A percentile compares a stretch with the other conserved stretches of the same genome.
phyloP scores from a whole-genome alignment of 148 eudicot genomes.

The Rhododendron henanense region DNA sequence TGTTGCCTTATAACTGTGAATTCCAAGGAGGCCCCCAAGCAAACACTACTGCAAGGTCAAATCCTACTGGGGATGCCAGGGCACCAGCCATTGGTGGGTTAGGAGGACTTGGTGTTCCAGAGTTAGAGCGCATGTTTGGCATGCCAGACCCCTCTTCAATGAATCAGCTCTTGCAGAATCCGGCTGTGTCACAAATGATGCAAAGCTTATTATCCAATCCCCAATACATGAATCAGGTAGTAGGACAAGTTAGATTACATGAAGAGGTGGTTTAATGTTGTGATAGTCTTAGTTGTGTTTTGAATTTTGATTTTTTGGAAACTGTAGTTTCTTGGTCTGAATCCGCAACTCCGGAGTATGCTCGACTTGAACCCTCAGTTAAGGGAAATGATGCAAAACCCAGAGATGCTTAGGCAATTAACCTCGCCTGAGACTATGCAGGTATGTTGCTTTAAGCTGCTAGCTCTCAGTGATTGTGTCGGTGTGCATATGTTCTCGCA shows the following conservation, averaged over 20 bases:
- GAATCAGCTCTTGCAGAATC: slow-evolving; percentile 77
- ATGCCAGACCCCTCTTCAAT: slow-evolving; percentile 54
- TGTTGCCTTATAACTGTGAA: slow-evolving; percentile 10
- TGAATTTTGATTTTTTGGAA: slow-evolving; percentile 8
- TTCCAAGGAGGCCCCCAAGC: slow-evolving; percentile 56
- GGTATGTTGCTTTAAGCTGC: slow-evolving; percentile 33
- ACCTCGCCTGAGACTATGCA: slow-evolving; percentile 85
- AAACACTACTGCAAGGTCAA: slow-evolving; percentile 55
- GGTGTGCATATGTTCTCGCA: neutral
- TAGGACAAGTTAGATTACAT: neutral
- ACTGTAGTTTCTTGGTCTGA: slow-evolving; percentile 47
- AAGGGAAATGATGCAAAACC: slow-evolving; percentile 94
- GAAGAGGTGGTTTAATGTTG: neutral
- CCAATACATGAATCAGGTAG: slow-evolving; percentile 80
- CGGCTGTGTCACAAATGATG: slow-evolving; percentile 94
- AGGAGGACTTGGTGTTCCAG: slow-evolving; percentile 69
- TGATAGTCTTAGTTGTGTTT: slow-evolving; percentile 1
- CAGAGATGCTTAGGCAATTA: slow-evolving; percentile 71
- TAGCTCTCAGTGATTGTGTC: neutral
- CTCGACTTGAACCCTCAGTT: slow-evolving; percentile 76
- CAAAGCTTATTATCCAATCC: slow-evolving; percentile 84
- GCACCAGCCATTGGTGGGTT: slow-evolving; percentile 58
- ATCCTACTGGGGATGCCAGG: slow-evolving; percentile 60
- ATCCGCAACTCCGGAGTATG: slow-evolving; percentile 75
- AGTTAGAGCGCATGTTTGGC: slow-evolving; percentile 50